Percentiles rank a stretch among this genome's conserved stretches.
These are phyloP conservation scores for Ustilago trichophora DNA, from an alignment of 1,284 basidiomycete genomes.

Conservation along the genomic window DNA sequence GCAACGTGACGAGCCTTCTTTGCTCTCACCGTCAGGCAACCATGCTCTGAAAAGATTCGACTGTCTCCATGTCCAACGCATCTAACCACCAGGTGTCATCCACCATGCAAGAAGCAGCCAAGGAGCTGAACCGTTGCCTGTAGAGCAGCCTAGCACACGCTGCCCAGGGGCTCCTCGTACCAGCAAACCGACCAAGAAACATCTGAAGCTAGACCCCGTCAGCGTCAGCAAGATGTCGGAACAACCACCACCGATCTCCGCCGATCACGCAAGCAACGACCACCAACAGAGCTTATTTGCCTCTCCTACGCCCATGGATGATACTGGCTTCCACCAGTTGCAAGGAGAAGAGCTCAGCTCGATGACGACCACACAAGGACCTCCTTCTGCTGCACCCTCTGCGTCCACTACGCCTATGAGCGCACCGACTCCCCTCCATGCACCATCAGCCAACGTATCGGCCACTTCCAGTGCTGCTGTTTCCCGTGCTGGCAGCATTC, in stretches of 20 bases:
- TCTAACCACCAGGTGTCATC: too few species aligned
- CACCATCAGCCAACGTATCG: conserved; percentile 4
- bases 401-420: conserved; percentile 29
- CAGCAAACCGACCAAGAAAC: too few species aligned
- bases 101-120: background rate
- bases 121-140: background rate
- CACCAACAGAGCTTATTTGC: conserved; percentile 8
- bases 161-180: too few species aligned
- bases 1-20: too few species aligned
- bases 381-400: conserved; percentile 14
- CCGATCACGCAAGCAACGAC: background rate
- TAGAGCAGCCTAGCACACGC: background rate
- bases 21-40: too few species aligned
- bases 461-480: conserved; percentile 33
- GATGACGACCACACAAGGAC: conserved; percentile 1
- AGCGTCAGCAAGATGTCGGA: conserved; percentile 19
- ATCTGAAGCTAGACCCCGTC: too few species aligned
- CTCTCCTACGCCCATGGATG: conserved; percentile 29
- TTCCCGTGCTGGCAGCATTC: conserved; percentile 37
- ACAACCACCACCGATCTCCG: conserved; percentile 1
- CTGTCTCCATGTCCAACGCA: too few species aligned
- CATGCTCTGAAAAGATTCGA: too few species aligned
- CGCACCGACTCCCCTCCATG: conserved; percentile 29
- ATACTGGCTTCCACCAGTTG: conserved; percentile 6
- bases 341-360: too few species aligned